Conservation (phyloP, 1,284 basidiomycete genomes). For the Apiotrichum porosum region DNA sequence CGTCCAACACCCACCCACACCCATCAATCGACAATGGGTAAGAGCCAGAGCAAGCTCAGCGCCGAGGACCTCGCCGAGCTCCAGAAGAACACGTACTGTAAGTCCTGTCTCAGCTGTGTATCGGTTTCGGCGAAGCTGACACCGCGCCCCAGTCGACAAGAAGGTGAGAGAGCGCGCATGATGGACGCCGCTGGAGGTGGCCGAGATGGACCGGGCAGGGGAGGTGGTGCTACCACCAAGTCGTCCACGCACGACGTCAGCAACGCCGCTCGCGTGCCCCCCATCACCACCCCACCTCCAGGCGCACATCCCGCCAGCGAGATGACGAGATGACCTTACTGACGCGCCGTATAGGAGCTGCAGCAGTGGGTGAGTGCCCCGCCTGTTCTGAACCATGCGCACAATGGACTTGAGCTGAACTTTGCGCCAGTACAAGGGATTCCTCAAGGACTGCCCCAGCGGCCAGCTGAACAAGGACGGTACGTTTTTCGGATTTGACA, state of each 20-base stretch:
- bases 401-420: not conserved
- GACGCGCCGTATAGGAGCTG: slow-evolving; percentile 58
- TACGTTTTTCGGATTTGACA: slow-evolving; percentile 20
- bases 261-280: too few relatives aligned
- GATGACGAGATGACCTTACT: too few relatives aligned
- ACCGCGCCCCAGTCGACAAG: slow-evolving; percentile 76
- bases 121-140: not conserved
- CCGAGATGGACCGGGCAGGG: too few relatives aligned
- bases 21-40: slow-evolving; percentile 60
- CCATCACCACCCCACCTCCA: too few relatives aligned
- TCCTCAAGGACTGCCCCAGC: slow-evolving; percentile 96
- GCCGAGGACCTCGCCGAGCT: slow-evolving; percentile 92
- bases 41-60: slow-evolving; percentile 93
- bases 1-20: not conserved
- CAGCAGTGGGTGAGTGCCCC: slow-evolving; percentile 81
- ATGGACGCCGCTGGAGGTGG: not conserved
- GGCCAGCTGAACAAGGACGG: slow-evolving; percentile 87
- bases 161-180: slow-evolving; percentile 50
- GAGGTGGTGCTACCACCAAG: too few relatives aligned
- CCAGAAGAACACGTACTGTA: slow-evolving; percentile 98
- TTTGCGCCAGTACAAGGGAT: slow-evolving; percentile 81
- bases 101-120: slow-evolving; percentile 46
- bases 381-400: too few relatives aligned
- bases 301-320: too few relatives aligned
- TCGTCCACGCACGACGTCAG: too few relatives aligned